Conservation (phyloP, 495 filamentous ascomycete species). For the Penicillium simplicissimum region DNA sequence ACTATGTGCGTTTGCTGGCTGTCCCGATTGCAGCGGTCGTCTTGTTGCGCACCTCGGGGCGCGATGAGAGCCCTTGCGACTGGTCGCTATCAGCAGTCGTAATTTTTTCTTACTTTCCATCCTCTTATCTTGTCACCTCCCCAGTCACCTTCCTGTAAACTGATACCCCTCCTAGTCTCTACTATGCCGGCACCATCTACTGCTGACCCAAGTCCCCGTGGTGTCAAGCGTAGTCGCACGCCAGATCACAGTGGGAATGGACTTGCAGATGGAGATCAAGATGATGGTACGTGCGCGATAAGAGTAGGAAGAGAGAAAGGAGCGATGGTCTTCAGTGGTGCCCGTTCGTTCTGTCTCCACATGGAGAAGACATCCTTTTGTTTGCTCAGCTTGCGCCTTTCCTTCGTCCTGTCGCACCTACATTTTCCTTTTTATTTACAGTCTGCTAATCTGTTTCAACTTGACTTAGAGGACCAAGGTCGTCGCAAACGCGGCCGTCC, state of each 20-base stretch:
- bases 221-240: constrained; percentile 91
- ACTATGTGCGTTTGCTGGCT: not conserved
- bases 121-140: constrained; percentile 4
- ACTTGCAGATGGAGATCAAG: constrained; percentile 60
- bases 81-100: not conserved
- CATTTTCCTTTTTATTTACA: not conserved
- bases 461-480: constrained; percentile 62
- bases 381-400: not conserved
- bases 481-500: constrained; percentile 86
- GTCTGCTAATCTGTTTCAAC: constrained; percentile 21
- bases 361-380: not conserved
- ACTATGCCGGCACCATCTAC: constrained; percentile 45
- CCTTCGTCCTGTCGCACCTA: constrained; percentile 10
- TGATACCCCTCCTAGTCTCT: constrained; percentile 46
- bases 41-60: constrained; percentile 11
- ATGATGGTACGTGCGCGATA: constrained; percentile 74
- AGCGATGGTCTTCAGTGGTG: not conserved
- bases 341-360: constrained; percentile 3
- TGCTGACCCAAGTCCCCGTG: constrained; percentile 63
- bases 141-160: constrained; percentile 37
- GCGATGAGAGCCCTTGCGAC: not conserved
- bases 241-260: constrained; percentile 73
- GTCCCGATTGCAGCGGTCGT: not conserved
- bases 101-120: constrained; percentile 1
- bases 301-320: constrained; percentile 6